These are phyloP conservation scores for Candolleomyces eurysporus DNA, from an alignment of 768 basidiomycete genomes.

Conservation along the genomic window DNA sequence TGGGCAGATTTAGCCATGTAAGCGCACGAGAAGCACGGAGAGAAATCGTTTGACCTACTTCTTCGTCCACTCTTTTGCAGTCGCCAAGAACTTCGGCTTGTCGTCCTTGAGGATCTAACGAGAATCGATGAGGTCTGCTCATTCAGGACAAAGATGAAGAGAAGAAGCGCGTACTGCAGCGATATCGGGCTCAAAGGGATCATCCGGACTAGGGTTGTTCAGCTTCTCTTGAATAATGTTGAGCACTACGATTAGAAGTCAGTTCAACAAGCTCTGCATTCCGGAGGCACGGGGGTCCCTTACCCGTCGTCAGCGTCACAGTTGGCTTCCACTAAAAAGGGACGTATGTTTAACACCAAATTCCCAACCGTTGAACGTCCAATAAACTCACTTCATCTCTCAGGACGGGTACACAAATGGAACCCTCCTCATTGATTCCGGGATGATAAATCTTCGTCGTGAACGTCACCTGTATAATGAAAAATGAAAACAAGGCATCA, in stretches of 20 bases:
- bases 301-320: constrained; percentile 69
- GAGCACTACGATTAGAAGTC: constrained; percentile 49
- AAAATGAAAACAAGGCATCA: constrained; percentile 11
- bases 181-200: constrained; percentile 86
- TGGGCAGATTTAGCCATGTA: neutral
- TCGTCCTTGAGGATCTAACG: constrained; percentile 73
- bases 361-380: constrained; percentile 2
- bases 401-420: constrained; percentile 80
- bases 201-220: constrained; percentile 85
- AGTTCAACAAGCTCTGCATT: neutral
- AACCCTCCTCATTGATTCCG: constrained; percentile 86
- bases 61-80: constrained; percentile 84
- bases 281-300: constrained; percentile 12
- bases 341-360: constrained; percentile 7
- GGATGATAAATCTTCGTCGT: constrained; percentile 88
- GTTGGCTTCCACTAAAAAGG: constrained; percentile 78
- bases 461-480: constrained; percentile 64
- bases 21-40: too few relatives aligned
- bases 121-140: constrained; percentile 4
- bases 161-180: constrained; percentile 59
- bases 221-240: constrained; percentile 78
- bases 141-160: neutral
- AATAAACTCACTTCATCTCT: constrained; percentile 69
- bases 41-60: constrained; percentile 45
- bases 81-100: constrained; percentile 66